phyloP scores from a whole-genome alignment of 768 basidiomycete genomes.

The Trametes villosa region DNA sequence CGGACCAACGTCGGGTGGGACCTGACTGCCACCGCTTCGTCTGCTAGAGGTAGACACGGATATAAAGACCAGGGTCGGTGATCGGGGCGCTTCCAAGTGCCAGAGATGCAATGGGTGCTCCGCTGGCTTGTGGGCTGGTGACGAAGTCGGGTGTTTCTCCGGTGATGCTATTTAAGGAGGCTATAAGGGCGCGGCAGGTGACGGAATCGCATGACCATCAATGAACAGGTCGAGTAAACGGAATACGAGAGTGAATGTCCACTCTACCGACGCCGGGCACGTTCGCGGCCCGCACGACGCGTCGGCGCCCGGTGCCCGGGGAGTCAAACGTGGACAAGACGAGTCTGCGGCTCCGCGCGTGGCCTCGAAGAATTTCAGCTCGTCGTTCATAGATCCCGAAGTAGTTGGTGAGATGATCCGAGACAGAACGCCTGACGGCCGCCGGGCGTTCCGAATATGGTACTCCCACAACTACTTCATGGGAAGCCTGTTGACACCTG shows the following conservation, averaged over 20 bases:
- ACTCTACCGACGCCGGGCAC: neutral
- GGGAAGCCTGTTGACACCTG: no score
- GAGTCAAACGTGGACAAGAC: neutral
- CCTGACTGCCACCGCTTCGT: neutral
- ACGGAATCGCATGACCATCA: conserved; percentile 14
- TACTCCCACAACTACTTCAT: no score
- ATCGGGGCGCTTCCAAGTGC: neutral
- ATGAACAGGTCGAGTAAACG: neutral
- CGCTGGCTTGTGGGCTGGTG: neutral
- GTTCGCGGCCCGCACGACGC: neutral
- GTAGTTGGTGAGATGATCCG: no score
- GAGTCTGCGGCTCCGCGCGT: neutral
- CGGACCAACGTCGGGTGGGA: conserved; percentile 16
- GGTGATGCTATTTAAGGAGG: conserved; percentile 6
- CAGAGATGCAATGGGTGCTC: neutral
- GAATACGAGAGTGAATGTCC: neutral
- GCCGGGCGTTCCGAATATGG: no score
- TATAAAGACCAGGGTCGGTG: neutral
- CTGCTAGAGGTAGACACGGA: neutral
- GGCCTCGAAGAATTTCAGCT: no score
- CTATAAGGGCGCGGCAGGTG: conserved; percentile 7
- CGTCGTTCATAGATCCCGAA: no score
- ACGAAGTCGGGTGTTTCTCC: conserved; percentile 10
- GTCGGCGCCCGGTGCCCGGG: neutral
- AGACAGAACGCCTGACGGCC: no score